These are phyloP conservation scores for Berberis thunbergii DNA, from an alignment of 164 flowering plant species.

Conservation along the genomic window DNA sequence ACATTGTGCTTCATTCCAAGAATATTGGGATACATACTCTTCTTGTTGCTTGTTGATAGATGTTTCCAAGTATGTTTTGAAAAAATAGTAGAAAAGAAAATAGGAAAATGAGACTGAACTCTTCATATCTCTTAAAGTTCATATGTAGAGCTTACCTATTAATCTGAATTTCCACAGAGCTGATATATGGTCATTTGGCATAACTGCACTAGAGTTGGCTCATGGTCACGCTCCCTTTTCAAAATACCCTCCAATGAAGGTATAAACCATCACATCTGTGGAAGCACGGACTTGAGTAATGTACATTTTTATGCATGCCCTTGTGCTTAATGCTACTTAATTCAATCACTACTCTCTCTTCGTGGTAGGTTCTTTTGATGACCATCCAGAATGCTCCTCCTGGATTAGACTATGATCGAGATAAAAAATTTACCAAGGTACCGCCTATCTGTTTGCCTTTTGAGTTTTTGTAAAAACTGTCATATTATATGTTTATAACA, in stretches of 20 bases:
- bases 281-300: not conserved
- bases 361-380: slow-evolving; percentile 79
- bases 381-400: slow-evolving; percentile 71
- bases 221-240: slow-evolving; percentile 99
- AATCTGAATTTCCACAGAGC: slow-evolving; percentile 44
- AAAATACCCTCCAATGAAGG: slow-evolving; percentile 99
- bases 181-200: slow-evolving; percentile 99
- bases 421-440: slow-evolving; percentile 88
- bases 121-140: too few relatives aligned
- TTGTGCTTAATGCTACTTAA: not conserved
- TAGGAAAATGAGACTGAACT: too few relatives aligned
- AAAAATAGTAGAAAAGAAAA: too few relatives aligned
- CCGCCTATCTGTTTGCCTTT: not conserved
- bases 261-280: slow-evolving; percentile 9
- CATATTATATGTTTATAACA: too few relatives aligned
- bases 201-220: slow-evolving; percentile 98
- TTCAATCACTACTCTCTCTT: slow-evolving; percentile 4
- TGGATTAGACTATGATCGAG: slow-evolving; percentile 80
- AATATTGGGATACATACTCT: too few relatives aligned
- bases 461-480: too few relatives aligned
- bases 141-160: too few relatives aligned
- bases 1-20: too few relatives aligned
- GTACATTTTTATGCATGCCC: not conserved
- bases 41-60: too few relatives aligned
- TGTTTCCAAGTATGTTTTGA: too few relatives aligned